phyloP scores from a whole-genome alignment of 331 rosid species.

The Arachis monticola region DNA sequence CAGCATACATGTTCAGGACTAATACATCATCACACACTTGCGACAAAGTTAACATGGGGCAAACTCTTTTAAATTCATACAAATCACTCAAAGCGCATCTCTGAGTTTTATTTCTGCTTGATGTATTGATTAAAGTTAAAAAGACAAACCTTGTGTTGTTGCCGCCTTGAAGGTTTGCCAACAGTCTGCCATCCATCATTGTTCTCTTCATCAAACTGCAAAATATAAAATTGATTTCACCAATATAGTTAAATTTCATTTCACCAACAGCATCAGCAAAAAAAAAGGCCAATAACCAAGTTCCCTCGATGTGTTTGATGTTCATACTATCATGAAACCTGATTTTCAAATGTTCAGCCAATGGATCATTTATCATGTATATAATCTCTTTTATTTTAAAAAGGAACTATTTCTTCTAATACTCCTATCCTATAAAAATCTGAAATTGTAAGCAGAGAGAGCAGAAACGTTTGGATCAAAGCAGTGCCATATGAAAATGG shows the following conservation, averaged over 20 bases:
- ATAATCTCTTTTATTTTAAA: background rate
- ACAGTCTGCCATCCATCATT: constrained; percentile 87
- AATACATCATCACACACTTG: background rate
- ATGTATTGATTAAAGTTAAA: constrained; percentile 22
- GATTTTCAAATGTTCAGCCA: constrained; percentile 21
- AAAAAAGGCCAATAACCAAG: constrained; percentile 40
- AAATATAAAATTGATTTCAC: constrained; percentile 23
- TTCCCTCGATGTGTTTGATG: constrained; percentile 31
- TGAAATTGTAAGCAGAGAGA: constrained; percentile 2
- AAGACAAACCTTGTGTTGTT: constrained; percentile 67
- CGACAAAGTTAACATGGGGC: background rate
- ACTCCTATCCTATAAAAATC: constrained; percentile 6
- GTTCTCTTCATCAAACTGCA: constrained; percentile 56
- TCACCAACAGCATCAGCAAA: constrained; percentile 11
- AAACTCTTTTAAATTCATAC: constrained; percentile 2
- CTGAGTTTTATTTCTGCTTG: constrained; percentile 8
- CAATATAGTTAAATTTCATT: constrained; percentile 14
- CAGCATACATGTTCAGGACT: constrained; percentile 32
- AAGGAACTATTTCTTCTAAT: background rate
- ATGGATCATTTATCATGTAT: constrained; percentile 7
- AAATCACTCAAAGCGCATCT: constrained; percentile 22
- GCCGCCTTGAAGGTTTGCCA: constrained; percentile 57
- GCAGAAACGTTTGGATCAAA: constrained; percentile 4
- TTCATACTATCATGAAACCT: constrained; percentile 23
- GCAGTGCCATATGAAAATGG: constrained; percentile 1